These are phyloP conservation scores for Hericium alpestre DNA, from an alignment of 768 basidiomycete species.

Conservation along the genomic window DNA sequence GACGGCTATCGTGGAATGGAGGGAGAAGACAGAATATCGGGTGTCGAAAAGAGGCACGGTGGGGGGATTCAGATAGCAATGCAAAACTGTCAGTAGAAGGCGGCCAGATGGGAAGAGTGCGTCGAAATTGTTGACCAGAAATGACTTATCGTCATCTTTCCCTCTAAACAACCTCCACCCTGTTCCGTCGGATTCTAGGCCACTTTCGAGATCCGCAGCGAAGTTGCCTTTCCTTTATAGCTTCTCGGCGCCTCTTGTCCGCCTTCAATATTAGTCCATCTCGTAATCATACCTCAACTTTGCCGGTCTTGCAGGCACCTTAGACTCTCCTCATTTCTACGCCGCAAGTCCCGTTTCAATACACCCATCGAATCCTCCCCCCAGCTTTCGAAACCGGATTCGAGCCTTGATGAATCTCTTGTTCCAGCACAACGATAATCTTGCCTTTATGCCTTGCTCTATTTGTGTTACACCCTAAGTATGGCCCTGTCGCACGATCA, in stretches of 20 bases:
- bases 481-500: too few relatives aligned
- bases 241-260: background rate
- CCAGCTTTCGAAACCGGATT: too few relatives aligned
- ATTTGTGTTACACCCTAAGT: too few relatives aligned
- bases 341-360: too few relatives aligned
- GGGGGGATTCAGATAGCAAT: background rate
- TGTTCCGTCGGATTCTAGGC: too few relatives aligned
- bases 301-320: background rate
- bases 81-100: too few relatives aligned
- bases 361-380: too few relatives aligned
- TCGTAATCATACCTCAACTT: background rate
- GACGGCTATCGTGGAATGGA: constrained; percentile 1
- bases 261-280: background rate
- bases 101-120: background rate
- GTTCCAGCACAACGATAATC: too few relatives aligned
- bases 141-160: background rate
- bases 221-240: background rate
- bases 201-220: background rate
- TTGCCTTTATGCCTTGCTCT: too few relatives aligned
- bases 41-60: background rate
- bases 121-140: background rate
- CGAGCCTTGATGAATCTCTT: too few relatives aligned
- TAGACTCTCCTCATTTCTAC: too few relatives aligned
- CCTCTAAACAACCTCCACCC: too few relatives aligned
- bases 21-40: background rate